Conservation (phyloP, 2,329 filamentous ascomycete genomes). For the Pseudogymnoascus sp. region DNA sequence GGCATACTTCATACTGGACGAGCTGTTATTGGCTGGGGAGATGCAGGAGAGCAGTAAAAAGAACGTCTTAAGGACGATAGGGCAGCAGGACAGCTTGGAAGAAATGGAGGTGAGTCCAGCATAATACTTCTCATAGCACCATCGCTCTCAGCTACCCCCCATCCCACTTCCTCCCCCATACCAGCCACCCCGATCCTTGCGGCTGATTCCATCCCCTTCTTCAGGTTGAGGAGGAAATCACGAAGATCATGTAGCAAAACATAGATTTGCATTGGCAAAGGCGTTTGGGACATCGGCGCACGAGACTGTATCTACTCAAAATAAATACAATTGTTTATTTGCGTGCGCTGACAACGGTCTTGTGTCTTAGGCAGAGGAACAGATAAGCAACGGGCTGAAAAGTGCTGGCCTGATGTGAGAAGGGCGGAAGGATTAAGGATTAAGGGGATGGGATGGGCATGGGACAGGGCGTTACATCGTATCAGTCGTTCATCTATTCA, state of each 20-base stretch:
- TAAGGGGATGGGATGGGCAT: not conserved
- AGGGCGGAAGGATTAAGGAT: not conserved
- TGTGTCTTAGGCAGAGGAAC: constrained; percentile 7
- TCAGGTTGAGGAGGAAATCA: constrained; percentile 31
- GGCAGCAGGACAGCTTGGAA: constrained; percentile 93
- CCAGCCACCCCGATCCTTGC: constrained; percentile 35
- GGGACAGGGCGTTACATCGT: not conserved
- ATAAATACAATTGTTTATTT: not conserved
- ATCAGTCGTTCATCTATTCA: not conserved
- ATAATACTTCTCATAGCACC: not conserved
- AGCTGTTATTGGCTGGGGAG: constrained; percentile 88
- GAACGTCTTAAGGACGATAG: constrained; percentile 92
- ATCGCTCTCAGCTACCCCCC: constrained; percentile 17
- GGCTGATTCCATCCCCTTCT: constrained; percentile 9
- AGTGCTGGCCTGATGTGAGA: constrained; percentile 4
- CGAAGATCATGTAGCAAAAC: constrained; percentile 27
- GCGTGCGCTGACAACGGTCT: not conserved
- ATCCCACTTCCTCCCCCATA: constrained; percentile 45
- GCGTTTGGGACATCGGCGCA: not conserved
- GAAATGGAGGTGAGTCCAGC: constrained; percentile 81
- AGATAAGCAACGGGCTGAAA: not conserved
- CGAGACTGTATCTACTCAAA: constrained; percentile 2
- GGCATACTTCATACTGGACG: constrained; percentile 97
- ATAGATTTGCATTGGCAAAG: constrained; percentile 5
- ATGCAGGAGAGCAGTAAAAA: constrained; percentile 99